phyloP scores from a whole-genome alignment of 1,139 yeast species.

The Lodderomyces orthopsilosis region DNA sequence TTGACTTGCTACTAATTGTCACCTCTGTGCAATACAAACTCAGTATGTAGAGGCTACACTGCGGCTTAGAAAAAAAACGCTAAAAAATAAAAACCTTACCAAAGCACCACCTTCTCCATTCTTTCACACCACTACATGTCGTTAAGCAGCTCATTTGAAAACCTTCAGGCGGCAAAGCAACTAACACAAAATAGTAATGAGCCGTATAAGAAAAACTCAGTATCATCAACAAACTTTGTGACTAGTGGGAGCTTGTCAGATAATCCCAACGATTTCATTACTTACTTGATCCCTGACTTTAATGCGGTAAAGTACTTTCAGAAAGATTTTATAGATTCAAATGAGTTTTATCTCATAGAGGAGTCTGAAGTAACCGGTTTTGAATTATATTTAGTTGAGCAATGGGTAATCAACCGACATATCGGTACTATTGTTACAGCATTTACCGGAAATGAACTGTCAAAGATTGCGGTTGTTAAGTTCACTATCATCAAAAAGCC shows the following conservation, averaged over 20 bases:
- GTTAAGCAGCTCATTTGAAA: background rate
- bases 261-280: conserved; percentile 30
- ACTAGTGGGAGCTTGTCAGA: conserved; percentile 5
- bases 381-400: conserved; percentile 88
- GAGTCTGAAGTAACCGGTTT: conserved; percentile 61
- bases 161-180: background rate
- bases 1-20: no score
- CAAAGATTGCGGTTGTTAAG: conserved; percentile 58
- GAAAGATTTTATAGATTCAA: conserved; percentile 35
- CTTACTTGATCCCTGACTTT: conserved; percentile 50
- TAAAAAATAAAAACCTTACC: background rate
- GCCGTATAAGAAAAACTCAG: background rate
- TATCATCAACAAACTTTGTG: conserved; percentile 4
- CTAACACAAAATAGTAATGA: conserved; percentile 1
- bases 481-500: conserved; percentile 58
- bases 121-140: background rate
- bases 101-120: background rate
- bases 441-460: conserved; percentile 76
- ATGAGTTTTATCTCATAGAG: conserved; percentile 39
- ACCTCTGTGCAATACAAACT: no score
- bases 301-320: conserved; percentile 50
- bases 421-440: conserved; percentile 70
- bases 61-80: background rate
- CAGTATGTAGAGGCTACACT: no score
- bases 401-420: conserved; percentile 80